Evolutionary conservation across 495 filamentous ascomycete species (phyloP).

Genomic region (Extremus antarcticus): DNA sequence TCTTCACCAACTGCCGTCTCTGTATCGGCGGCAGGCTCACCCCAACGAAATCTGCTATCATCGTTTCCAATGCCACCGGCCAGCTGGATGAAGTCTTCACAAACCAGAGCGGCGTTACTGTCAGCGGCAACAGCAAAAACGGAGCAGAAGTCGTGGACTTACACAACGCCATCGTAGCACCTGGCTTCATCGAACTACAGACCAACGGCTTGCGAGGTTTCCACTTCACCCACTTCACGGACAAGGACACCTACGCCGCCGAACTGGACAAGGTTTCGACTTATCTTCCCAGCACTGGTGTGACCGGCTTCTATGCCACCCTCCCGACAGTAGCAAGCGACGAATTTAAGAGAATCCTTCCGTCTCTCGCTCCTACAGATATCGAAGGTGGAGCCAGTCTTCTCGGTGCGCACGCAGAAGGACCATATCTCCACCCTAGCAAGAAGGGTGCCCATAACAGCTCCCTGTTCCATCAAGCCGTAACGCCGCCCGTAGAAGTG

Average conservation of each 20-base stretch:
- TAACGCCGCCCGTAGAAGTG: conserved; percentile 16
- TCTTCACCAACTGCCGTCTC: conserved; percentile 35
- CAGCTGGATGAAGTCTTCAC: conserved; percentile 28
- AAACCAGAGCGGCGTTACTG: conserved; percentile 28
- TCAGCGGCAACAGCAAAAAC: conserved; percentile 33
- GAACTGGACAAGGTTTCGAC: conserved; percentile 25
- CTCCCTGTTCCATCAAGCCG: conserved; percentile 26
- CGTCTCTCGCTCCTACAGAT: conserved; percentile 24
- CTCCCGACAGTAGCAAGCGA: conserved; percentile 30
- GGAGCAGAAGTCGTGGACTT: conserved; percentile 32
- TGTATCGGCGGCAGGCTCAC: conserved; percentile 32
- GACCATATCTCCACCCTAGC: conserved; percentile 30
- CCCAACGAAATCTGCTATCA: background rate
- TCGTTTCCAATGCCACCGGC: conserved; percentile 9
- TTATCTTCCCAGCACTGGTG: conserved; percentile 31
- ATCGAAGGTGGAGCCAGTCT: conserved; percentile 26
- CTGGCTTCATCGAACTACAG: conserved; percentile 34
- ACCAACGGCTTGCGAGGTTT: conserved; percentile 34
- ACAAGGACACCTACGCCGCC: conserved; percentile 24
- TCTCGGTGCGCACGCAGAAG: conserved; percentile 34
- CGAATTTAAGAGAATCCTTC: conserved; percentile 33
- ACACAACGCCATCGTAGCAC: conserved; percentile 32
- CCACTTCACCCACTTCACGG: conserved; percentile 33
- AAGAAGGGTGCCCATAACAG: conserved; percentile 34
- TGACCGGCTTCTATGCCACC: conserved; percentile 33